These are phyloP conservation scores for Leishmania gerbilli DNA, from an alignment of 208 protist genomes.

Conservation along the genomic window DNA sequence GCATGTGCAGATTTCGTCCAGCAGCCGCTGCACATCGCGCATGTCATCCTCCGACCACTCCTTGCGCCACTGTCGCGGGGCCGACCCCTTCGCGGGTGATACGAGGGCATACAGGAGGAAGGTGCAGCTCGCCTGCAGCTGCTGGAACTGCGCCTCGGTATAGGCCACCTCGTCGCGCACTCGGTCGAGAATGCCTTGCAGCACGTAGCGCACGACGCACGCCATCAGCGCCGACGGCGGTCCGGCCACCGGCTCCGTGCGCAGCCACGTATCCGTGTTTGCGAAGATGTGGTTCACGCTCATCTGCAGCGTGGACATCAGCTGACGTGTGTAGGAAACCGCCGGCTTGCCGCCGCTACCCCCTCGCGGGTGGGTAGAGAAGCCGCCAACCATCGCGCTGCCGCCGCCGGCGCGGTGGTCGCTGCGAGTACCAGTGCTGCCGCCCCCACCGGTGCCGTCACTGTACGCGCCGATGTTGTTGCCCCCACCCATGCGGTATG, in stretches of 20 bases:
- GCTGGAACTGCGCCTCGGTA: constrained; percentile 52
- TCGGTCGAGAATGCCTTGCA: constrained; percentile 71
- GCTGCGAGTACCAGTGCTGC: constrained; percentile 21
- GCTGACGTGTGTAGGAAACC: constrained; percentile 53
- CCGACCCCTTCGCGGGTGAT: constrained; percentile 46
- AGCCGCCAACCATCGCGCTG: background rate
- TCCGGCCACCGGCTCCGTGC: constrained; percentile 45
- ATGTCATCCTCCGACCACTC: constrained; percentile 48
- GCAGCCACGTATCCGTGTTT: constrained; percentile 37
- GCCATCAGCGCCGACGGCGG: constrained; percentile 39
- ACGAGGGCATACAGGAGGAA: constrained; percentile 69
- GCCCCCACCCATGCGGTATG: constrained; percentile 8
- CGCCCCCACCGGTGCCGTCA: constrained; percentile 1
- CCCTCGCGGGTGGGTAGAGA: constrained; percentile 10
- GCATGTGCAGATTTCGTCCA: constrained; percentile 74
- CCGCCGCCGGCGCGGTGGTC: constrained; percentile 34
- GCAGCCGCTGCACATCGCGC: constrained; percentile 39
- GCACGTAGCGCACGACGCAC: constrained; percentile 58
- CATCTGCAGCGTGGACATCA: constrained; percentile 56
- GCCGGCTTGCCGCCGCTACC: constrained; percentile 12
- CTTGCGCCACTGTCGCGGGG: constrained; percentile 49
- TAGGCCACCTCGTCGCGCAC: constrained; percentile 47
- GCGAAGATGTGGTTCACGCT: constrained; percentile 79
- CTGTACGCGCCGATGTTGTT: constrained; percentile 9
- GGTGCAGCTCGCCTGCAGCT: constrained; percentile 66